phyloP scores from a whole-genome alignment of 371 early-diverging fungal species.

The Dichotomocladium elegans region DNA sequence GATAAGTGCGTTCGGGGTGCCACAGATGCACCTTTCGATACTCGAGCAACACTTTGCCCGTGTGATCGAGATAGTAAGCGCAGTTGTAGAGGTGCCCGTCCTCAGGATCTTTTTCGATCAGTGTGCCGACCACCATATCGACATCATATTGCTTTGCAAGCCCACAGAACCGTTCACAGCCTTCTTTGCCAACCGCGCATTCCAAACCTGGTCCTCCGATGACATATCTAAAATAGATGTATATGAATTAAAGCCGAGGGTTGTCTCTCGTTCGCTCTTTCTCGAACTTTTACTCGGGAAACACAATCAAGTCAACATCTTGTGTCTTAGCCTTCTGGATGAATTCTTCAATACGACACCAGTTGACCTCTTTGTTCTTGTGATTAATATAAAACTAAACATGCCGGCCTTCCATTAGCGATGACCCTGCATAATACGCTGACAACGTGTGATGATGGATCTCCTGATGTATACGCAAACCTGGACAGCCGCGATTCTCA shows the following conservation, averaged over 20 bases:
- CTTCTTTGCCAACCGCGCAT: conserved; percentile 3
- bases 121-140: conserved; percentile 36
- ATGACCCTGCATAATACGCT: no score
- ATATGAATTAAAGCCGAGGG: no score
- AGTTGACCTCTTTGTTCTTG: conserved; percentile 3
- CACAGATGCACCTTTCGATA: conserved; percentile 39
- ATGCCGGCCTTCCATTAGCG: not conserved
- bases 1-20: conserved; percentile 28
- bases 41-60: conserved; percentile 22
- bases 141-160: conserved; percentile 22
- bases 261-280: not conserved
- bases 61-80: conserved; percentile 30
- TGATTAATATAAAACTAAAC: conserved; percentile 11
- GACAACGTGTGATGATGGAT: no score
- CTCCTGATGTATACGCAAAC: no score
- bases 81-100: conserved; percentile 25
- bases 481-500: conserved; percentile 8
- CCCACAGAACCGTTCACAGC: conserved; percentile 3
- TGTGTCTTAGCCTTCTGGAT: conserved; percentile 1
- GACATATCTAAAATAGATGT: no score
- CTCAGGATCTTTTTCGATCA: conserved; percentile 20
- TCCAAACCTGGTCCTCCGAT: conserved; percentile 12
- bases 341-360: conserved; percentile 6
- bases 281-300: conserved; percentile 12
- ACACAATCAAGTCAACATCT: conserved; percentile 11